A percentile compares a stretch with the other conserved stretches of the same genome.
Conservation (phyloP, 805 yeast species). For the Cyberlindnera samutprakarnensis region DNA sequence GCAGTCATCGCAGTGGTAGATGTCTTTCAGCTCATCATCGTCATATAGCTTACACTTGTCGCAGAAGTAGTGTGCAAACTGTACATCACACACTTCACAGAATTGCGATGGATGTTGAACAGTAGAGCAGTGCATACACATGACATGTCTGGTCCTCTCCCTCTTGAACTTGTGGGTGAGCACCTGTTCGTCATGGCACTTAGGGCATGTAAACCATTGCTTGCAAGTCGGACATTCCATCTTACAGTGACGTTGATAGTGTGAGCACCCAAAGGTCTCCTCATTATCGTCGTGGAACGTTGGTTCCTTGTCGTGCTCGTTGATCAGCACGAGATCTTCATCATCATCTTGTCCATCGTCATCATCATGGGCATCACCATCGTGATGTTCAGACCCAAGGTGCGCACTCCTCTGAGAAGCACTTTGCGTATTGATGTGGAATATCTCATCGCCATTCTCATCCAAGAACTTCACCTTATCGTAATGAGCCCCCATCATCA, state of each 20-base stretch:
- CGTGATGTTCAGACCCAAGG: conserved; percentile 4
- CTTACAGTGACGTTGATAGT: conserved; percentile 79
- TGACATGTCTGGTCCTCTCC: conserved; percentile 52
- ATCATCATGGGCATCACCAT: conserved; percentile 16
- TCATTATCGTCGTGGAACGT: conserved; percentile 38
- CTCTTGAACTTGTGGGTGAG: conserved; percentile 51
- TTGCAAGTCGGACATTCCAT: conserved; percentile 71
- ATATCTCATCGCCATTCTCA: conserved; percentile 19
- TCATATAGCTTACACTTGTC: conserved; percentile 74
- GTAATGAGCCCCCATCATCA: conserved; percentile 64
- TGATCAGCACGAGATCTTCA: conserved; percentile 28
- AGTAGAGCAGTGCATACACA: conserved; percentile 74
- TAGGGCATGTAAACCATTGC: conserved; percentile 73
- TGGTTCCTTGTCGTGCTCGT: conserved; percentile 40
- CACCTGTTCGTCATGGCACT: conserved; percentile 71
- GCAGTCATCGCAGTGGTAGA: conserved; percentile 88
- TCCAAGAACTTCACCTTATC: conserved; percentile 34
- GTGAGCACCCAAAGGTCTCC: conserved; percentile 64
- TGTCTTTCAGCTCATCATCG: conserved; percentile 69
- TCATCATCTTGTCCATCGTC: conserved; percentile 5
- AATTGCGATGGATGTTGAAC: conserved; percentile 68
- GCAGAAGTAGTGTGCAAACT: conserved; percentile 74
- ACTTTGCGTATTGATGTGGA: conserved; percentile 11
- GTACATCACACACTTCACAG: conserved; percentile 61
- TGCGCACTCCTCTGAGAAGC: conserved; percentile 7